These are phyloP conservation scores for Apiospora koreana DNA, from an alignment of 2,329 filamentous ascomycete species.

Conservation along the genomic window DNA sequence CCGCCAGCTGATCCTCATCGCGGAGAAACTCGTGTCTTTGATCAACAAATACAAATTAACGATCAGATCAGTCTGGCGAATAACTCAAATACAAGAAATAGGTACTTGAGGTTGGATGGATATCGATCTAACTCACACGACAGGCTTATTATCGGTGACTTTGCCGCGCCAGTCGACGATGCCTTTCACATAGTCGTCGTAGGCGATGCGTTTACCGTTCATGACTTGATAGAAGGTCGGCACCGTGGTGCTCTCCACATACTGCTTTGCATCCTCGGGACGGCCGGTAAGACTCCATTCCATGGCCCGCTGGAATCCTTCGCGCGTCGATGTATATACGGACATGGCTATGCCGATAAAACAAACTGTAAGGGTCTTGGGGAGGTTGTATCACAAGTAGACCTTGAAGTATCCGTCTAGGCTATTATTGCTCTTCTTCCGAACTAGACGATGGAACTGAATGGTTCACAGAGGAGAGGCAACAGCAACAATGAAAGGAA, in stretches of 20 bases:
- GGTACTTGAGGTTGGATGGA: background rate
- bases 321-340: constrained; percentile 25
- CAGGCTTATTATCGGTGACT: constrained; percentile 28
- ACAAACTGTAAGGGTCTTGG: no score
- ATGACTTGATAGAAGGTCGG: constrained; percentile 25
- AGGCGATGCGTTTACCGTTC: constrained; percentile 24
- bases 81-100: no score
- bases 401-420: no score
- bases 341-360: constrained; percentile 20
- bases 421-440: background rate
- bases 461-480: background rate
- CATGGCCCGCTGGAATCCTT: constrained; percentile 29
- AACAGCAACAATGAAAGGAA: background rate
- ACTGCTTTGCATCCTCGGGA: constrained; percentile 17
- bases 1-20: constrained; percentile 30
- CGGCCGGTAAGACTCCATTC: constrained; percentile 22
- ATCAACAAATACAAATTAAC: background rate
- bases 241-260: constrained; percentile 15
- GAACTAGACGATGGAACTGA: constrained; percentile 4
- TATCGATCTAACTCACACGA: constrained; percentile 25
- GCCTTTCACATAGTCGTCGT: constrained; percentile 24
- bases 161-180: constrained; percentile 30
- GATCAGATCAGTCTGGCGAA: no score
- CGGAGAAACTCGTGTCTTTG: constrained; percentile 33
- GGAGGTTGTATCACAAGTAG: no score